Conservation (phyloP, 805 yeast genomes). For the Tetrapisispora namnaoensis region DNA sequence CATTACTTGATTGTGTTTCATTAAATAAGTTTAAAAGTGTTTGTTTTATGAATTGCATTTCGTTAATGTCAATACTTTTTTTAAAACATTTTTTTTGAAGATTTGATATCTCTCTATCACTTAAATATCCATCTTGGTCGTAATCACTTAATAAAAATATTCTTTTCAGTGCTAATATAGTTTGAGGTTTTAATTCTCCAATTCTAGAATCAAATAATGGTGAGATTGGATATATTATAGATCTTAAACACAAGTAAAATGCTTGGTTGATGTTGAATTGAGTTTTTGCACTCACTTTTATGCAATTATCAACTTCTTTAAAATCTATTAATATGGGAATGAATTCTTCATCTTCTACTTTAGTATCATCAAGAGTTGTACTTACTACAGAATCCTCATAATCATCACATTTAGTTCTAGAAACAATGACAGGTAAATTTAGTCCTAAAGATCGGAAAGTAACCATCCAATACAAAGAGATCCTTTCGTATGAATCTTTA, state of each 20-base stretch:
- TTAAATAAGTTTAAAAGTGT: slow-evolving; percentile 20
- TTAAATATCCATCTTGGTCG: slow-evolving; percentile 81
- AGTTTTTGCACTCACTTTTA: slow-evolving; percentile 78
- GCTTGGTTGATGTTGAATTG: slow-evolving; percentile 73
- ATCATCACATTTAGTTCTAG: slow-evolving; percentile 71
- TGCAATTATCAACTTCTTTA: slow-evolving; percentile 89
- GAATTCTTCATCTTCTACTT: slow-evolving; percentile 63
- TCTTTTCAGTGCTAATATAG: slow-evolving; percentile 65
- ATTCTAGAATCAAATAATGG: slow-evolving; percentile 91
- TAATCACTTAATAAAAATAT: slow-evolving; percentile 78
- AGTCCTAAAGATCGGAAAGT: slow-evolving; percentile 87
- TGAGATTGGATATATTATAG: slow-evolving; percentile 85
- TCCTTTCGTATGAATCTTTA: slow-evolving; percentile 87
- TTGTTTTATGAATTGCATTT: slow-evolving; percentile 36
- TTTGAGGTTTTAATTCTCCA: slow-evolving; percentile 68
- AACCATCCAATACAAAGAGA: slow-evolving; percentile 91
- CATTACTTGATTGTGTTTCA: slow-evolving; percentile 25
- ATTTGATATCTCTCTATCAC: slow-evolving; percentile 56
- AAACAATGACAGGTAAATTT: slow-evolving; percentile 82
- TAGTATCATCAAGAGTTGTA: slow-evolving; percentile 31
- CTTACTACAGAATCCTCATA: slow-evolving; percentile 7
- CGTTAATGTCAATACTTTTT: slow-evolving; percentile 42
- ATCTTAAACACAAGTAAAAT: slow-evolving; percentile 85
- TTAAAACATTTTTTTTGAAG: slow-evolving; percentile 72
- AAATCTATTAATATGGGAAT: slow-evolving; percentile 79